These are phyloP conservation scores for Eucalyptus lansdowneana DNA, from an alignment of 345 rosid species.

Conservation along the genomic window DNA sequence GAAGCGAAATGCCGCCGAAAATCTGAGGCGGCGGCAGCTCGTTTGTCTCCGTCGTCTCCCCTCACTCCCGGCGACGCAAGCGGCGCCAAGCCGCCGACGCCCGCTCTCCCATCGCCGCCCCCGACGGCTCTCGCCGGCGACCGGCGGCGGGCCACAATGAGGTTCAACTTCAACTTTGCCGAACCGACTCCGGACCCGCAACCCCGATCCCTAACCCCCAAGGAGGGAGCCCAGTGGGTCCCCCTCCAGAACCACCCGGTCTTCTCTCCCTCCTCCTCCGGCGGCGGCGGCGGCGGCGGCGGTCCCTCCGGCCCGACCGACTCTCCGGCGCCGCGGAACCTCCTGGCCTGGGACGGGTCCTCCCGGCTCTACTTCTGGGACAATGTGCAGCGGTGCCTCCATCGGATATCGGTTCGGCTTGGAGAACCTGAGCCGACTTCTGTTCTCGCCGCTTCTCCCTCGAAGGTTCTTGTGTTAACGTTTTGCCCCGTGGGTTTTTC, in stretches of 20 bases:
- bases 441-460: constrained; percentile 65
- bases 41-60: background rate
- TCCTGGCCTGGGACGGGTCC: constrained; percentile 83
- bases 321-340: constrained; percentile 24
- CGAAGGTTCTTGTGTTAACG: constrained; percentile 31
- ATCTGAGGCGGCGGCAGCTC: background rate
- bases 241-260: constrained; percentile 67
- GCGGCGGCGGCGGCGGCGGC: background rate
- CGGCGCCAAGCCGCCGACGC: background rate
- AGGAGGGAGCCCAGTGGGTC: constrained; percentile 52
- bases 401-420: constrained; percentile 64
- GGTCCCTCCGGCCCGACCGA: background rate
- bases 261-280: constrained; percentile 28
- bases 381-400: constrained; percentile 35
- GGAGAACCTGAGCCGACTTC: constrained; percentile 84
- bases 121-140: background rate
- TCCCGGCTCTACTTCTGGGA: constrained; percentile 83
- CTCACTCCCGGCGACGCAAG: background rate
- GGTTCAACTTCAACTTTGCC: constrained; percentile 34
- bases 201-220: constrained; percentile 30
- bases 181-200: constrained; percentile 10
- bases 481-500: background rate
- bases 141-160: constrained; percentile 21
- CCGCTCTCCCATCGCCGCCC: background rate
- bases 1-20: background rate